Evolutionary conservation across 495 filamentous ascomycete species (phyloP).

Genomic region (Tuber borchii): DNA sequence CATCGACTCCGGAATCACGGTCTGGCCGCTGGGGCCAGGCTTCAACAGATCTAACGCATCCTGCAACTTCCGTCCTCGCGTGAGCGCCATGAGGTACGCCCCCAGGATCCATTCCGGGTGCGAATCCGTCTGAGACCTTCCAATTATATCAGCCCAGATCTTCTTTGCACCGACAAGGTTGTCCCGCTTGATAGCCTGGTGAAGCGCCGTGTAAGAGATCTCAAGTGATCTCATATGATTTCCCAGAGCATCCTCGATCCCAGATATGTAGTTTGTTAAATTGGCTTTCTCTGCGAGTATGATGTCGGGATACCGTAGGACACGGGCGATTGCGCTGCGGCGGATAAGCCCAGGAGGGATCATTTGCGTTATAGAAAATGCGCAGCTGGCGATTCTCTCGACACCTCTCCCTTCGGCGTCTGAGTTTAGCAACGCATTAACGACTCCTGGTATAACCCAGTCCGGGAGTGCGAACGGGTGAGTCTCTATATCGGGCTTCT

Average conservation of each 20-base stretch:
- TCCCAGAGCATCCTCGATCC: slow-evolving; percentile 14
- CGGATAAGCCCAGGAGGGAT: slow-evolving; percentile 15
- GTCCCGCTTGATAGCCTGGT: slow-evolving; percentile 10
- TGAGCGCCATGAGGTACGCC: slow-evolving; percentile 17
- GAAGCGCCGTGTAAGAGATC: slow-evolving; percentile 17
- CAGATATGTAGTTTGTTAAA: slow-evolving; percentile 12
- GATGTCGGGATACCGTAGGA: slow-evolving; percentile 27
- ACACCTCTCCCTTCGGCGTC: slow-evolving; percentile 30
- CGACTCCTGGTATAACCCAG: slow-evolving; percentile 24
- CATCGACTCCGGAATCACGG: slow-evolving; percentile 7
- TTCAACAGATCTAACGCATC: slow-evolving; percentile 22
- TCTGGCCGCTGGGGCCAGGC: not conserved
- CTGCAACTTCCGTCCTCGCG: slow-evolving; percentile 9
- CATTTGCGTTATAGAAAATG: slow-evolving; percentile 12
- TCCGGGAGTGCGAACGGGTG: slow-evolving; percentile 22
- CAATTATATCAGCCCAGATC: slow-evolving; percentile 14
- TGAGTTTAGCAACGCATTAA: slow-evolving; percentile 28
- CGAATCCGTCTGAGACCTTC: not conserved
- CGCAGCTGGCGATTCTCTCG: slow-evolving; percentile 18
- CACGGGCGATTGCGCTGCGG: slow-evolving; percentile 17
- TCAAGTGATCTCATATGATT: slow-evolving; percentile 9
- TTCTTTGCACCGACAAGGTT: slow-evolving; percentile 20
- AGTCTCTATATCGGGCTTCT: slow-evolving; percentile 19
- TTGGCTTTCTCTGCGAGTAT: slow-evolving; percentile 19
- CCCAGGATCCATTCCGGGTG: slow-evolving; percentile 9